Evolutionary conservation across 192 early-diverging fungal species (phyloP).

Genomic region (Entophlyctis helioformis): DNA sequence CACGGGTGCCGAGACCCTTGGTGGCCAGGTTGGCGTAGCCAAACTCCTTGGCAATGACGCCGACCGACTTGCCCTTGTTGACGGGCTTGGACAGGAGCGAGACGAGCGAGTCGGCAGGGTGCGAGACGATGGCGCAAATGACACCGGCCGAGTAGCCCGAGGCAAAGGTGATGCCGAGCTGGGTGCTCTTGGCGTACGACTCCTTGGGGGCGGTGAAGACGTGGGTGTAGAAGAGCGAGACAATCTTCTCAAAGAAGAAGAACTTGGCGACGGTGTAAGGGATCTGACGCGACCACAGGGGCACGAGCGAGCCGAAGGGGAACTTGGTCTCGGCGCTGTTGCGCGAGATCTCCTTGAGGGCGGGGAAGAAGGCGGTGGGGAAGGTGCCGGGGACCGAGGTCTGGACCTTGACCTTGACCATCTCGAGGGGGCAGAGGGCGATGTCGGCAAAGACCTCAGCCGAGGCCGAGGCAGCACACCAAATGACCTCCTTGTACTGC

Average conservation of each 20-base stretch:
- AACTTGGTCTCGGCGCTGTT: slow-evolving; percentile 44
- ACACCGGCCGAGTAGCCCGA: slow-evolving; percentile 85
- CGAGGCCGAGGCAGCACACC: slow-evolving; percentile 59
- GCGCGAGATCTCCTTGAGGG: slow-evolving; percentile 24
- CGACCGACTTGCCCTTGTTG: slow-evolving; percentile 42
- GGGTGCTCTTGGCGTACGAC: slow-evolving; percentile 56
- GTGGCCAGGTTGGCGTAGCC: slow-evolving; percentile 39
- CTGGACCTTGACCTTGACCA: slow-evolving; percentile 79
- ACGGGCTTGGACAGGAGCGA: slow-evolving; percentile 28
- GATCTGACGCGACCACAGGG: slow-evolving; percentile 73
- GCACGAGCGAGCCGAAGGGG: slow-evolving; percentile 36
- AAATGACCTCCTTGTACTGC: slow-evolving; percentile 64
- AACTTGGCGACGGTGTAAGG: slow-evolving; percentile 84
- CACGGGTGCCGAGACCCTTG: slow-evolving; percentile 74
- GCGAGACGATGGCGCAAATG: slow-evolving; percentile 78
- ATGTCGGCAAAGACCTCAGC: slow-evolving; percentile 76
- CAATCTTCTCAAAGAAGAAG: slow-evolving; percentile 62
- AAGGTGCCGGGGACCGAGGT: slow-evolving; percentile 60
- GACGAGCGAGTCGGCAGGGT: slow-evolving; percentile 76
- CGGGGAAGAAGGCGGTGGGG: slow-evolving; percentile 54
- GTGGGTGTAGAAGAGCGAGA: slow-evolving; percentile 14
- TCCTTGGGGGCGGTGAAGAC: slow-evolving; percentile 46
- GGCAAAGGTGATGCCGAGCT: slow-evolving; percentile 66
- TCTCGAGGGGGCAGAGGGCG: slow-evolving; percentile 74
- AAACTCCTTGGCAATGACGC: slow-evolving; percentile 28